A percentile compares a stretch with the other conserved stretches of the same genome.
These are phyloP conservation scores for Areca catechu DNA, from an alignment of 176 grass and related monocot genomes.

Conservation along the genomic window DNA sequence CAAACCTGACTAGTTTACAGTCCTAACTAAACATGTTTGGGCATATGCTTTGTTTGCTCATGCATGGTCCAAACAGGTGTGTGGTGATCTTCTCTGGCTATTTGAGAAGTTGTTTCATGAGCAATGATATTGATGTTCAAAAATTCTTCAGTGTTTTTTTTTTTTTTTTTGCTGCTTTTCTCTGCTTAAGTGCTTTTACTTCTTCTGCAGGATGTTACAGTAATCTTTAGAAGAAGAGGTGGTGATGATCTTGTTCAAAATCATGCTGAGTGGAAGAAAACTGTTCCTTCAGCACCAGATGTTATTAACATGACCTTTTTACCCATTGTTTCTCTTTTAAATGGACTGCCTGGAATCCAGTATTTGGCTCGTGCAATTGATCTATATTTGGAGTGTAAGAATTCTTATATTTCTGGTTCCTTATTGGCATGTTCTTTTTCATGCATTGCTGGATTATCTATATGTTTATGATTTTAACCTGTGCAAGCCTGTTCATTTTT, in stretches of 20 bases:
- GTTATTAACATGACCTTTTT: conserved; percentile 95
- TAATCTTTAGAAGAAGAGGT: conserved; percentile 98
- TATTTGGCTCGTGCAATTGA: conserved; percentile 78
- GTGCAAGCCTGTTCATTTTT: no score
- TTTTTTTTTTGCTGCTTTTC: no score
- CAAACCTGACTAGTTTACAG: no score
- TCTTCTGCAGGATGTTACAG: conserved; percentile 74
- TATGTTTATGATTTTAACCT: no score
- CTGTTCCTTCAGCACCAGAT: conserved; percentile 72
- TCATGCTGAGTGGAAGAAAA: conserved; percentile 68
- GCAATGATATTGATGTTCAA: no score
- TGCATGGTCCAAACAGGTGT: not conserved
- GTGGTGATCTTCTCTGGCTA: not conserved
- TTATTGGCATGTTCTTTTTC: not conserved
- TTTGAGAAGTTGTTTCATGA: not conserved
- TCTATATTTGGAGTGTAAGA: conserved; percentile 90
- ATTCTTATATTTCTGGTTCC: not conserved
- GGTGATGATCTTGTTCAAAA: conserved; percentile 93
- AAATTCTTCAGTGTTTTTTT: no score
- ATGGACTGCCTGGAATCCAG: conserved; percentile 57
- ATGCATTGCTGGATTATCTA: no score
- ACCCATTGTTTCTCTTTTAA: conserved; percentile 78
- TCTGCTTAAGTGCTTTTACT: conserved; percentile 10
- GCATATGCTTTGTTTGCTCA: no score
- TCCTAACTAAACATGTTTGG: no score